A percentile compares a stretch with the other conserved stretches of the same genome.
Conservation (phyloP, 768 basidiomycete genomes). For the Kwoniella sp. region DNA sequence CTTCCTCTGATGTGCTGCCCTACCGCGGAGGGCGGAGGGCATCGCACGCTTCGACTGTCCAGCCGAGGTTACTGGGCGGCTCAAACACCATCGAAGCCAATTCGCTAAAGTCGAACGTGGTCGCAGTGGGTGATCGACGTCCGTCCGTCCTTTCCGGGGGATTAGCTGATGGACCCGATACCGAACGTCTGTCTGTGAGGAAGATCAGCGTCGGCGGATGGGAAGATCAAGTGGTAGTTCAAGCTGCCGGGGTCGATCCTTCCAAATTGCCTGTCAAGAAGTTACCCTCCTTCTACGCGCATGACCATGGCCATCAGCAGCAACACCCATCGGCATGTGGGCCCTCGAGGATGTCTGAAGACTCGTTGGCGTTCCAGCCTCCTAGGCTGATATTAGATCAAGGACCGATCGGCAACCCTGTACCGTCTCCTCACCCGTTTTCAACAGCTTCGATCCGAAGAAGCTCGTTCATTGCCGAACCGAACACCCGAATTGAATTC, state of each 20-base stretch:
- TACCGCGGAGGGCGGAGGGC: neutral
- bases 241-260: neutral
- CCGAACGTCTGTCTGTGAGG: slow-evolving; percentile 3
- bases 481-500: neutral
- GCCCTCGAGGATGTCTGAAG: neutral
- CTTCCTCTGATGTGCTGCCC: slow-evolving; percentile 6
- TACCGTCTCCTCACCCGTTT: slow-evolving; percentile 12
- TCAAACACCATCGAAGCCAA: neutral
- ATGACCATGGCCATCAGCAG: no score
- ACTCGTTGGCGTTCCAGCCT: neutral
- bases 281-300: neutral
- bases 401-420: neutral
- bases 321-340: no score
- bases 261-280: neutral
- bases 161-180: neutral
- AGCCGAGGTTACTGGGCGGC: neutral
- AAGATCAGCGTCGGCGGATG: slow-evolving; percentile 17
- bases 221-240: slow-evolving; percentile 12
- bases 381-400: neutral
- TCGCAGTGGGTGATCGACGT: neutral
- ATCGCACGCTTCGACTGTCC: slow-evolving; percentile 2
- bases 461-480: slow-evolving; percentile 4
- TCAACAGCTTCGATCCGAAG: slow-evolving; percentile 3
- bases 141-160: slow-evolving; percentile 10
- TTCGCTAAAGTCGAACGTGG: neutral